Percentiles rank a stretch among this genome's conserved stretches.
Evolutionary conservation across 139 green algal species (phyloP).

Genomic region (Chlamydomonas incerta): DNA sequence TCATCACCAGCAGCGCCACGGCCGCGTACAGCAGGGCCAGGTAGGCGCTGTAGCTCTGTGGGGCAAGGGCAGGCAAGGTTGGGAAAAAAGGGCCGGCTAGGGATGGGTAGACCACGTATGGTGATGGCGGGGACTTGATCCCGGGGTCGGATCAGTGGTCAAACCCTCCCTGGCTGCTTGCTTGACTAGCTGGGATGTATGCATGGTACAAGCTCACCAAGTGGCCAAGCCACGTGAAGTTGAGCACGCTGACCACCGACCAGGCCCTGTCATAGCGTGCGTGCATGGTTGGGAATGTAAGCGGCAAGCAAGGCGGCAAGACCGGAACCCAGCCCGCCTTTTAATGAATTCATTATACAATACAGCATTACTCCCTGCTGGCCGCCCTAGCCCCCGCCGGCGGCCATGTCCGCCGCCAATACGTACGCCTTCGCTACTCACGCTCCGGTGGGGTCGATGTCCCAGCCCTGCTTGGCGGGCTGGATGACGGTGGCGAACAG

Average conservation of each 20-base stretch:
- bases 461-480: not conserved
- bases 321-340: too few relatives aligned
- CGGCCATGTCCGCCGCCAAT: too few relatives aligned
- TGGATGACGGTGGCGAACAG: not conserved
- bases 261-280: slow-evolving; percentile 3
- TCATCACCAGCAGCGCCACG: not conserved
- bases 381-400: too few relatives aligned
- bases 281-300: too few relatives aligned
- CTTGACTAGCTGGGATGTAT: too few relatives aligned
- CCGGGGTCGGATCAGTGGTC: too few relatives aligned
- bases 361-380: too few relatives aligned
- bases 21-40: slow-evolving; percentile 42
- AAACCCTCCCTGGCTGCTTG: too few relatives aligned
- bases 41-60: slow-evolving; percentile 31
- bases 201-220: not conserved
- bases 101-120: too few relatives aligned
- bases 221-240: not conserved
- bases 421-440: not conserved
- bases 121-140: too few relatives aligned
- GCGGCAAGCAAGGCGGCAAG: too few relatives aligned
- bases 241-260: not conserved
- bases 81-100: not conserved
- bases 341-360: too few relatives aligned
- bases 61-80: not conserved
- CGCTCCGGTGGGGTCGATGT: not conserved